Conservation (phyloP, 495 filamentous ascomycete species). For the Diplogelasinospora grovesii region DNA sequence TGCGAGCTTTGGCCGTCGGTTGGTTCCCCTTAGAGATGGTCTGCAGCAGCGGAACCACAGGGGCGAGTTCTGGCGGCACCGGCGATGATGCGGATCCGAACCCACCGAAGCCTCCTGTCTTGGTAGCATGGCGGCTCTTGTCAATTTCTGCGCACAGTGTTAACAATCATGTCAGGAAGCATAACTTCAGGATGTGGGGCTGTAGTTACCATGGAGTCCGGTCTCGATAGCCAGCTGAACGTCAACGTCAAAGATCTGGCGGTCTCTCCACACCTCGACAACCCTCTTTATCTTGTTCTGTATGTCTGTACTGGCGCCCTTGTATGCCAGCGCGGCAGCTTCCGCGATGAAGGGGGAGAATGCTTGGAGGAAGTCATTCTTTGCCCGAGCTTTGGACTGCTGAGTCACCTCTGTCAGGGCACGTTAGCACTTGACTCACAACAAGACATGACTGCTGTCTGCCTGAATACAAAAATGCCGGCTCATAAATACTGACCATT, state of each 20-base stretch:
- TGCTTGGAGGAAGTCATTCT: conserved; percentile 84
- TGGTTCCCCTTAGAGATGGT: conserved; percentile 63
- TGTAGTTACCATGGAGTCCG: conserved; percentile 61
- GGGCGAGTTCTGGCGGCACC: conserved; percentile 66
- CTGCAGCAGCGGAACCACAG: conserved; percentile 65
- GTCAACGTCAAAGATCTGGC: conserved; percentile 73
- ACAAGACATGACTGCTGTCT: neutral
- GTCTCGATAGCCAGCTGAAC: conserved; percentile 74
- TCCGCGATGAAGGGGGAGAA: conserved; percentile 89
- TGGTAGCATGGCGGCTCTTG: conserved; percentile 61
- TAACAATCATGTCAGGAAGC: conserved; percentile 3
- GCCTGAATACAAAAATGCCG: neutral
- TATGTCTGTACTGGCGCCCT: conserved; percentile 72
- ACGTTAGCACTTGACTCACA: conserved; percentile 16
- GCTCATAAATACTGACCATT: conserved; percentile 58
- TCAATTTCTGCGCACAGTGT: conserved; percentile 59
- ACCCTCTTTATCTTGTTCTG: conserved; percentile 83
- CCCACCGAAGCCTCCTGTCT: conserved; percentile 51
- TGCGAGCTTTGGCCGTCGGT: conserved; percentile 52
- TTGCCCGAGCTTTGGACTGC: conserved; percentile 83
- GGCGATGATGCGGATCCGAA: conserved; percentile 58
- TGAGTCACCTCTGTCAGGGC: conserved; percentile 73
- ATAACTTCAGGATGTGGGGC: neutral
- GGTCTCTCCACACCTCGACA: conserved; percentile 87
- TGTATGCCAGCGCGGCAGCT: conserved; percentile 76